phyloP scores from a whole-genome alignment of 768 basidiomycete species.

The Termitomyces sp. region DNA sequence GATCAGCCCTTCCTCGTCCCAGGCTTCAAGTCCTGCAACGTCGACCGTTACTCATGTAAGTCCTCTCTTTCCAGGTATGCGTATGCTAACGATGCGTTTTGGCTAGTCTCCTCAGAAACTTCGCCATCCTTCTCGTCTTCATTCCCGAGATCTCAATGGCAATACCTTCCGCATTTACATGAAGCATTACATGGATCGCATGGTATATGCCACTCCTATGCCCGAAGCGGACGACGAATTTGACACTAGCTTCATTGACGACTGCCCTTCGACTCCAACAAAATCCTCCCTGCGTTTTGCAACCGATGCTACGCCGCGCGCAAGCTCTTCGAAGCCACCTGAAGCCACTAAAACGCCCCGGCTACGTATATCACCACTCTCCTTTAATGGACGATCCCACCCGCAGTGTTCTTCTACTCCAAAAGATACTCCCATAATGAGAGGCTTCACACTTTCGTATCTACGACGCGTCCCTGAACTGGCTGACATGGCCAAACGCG shows the following conservation, averaged over 20 bases:
- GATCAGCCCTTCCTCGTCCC: constrained; percentile 12
- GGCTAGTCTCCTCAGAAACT: constrained; percentile 41
- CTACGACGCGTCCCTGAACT: constrained; percentile 77
- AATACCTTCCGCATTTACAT: constrained; percentile 74
- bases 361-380: constrained; percentile 11
- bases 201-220: constrained; percentile 18
- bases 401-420: neutral
- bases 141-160: constrained; percentile 60
- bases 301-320: constrained; percentile 22
- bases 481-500: constrained; percentile 55
- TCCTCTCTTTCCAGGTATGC: neutral
- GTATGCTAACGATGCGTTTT: neutral
- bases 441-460: constrained; percentile 70
- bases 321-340: constrained; percentile 2
- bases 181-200: constrained; percentile 76
- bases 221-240: constrained; percentile 11
- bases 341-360: constrained; percentile 21
- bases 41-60: constrained; percentile 8
- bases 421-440: constrained; percentile 7
- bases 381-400: neutral
- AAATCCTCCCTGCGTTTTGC: constrained; percentile 1
- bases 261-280: constrained; percentile 7
- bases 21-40: constrained; percentile 25
- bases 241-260: neutral
- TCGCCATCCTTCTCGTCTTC: constrained; percentile 71